Percentiles rank a stretch among this genome's conserved stretches.
Evolutionary conservation across 2,329 filamentous ascomycete species (phyloP).

Genomic region (Colletotrichum karsti): DNA sequence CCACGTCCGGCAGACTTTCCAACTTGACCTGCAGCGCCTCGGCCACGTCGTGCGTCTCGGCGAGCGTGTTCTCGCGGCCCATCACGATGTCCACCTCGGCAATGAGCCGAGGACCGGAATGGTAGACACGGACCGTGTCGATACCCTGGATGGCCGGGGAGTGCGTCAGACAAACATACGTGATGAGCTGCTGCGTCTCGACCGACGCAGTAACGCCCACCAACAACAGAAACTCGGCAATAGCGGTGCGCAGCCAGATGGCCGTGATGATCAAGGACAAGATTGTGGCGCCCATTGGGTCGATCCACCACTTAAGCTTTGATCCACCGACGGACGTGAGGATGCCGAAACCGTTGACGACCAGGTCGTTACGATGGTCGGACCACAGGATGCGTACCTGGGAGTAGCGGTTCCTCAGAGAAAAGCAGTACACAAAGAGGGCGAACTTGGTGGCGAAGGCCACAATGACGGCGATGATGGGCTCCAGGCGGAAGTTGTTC

Average conservation of each 20-base stretch:
- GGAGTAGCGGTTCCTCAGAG: conserved; percentile 87
- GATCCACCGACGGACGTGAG: conserved; percentile 88
- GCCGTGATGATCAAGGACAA: conserved; percentile 80
- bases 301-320: conserved; percentile 93
- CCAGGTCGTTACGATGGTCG: conserved; percentile 93
- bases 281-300: conserved; percentile 90
- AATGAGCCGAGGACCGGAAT: conserved; percentile 86
- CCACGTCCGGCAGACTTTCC: conserved; percentile 89
- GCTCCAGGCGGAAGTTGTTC: conserved; percentile 79
- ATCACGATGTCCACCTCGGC: conserved; percentile 98
- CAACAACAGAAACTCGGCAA: conserved; percentile 87
- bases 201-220: conserved; percentile 89
- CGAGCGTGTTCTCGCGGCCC: conserved; percentile 76
- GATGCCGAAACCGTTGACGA: conserved; percentile 94
- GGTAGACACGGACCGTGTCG: conserved; percentile 94
- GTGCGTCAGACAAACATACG: conserved; percentile 97
- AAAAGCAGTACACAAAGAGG: conserved; percentile 92
- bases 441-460: conserved; percentile 87
- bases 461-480: conserved; percentile 83
- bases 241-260: conserved; percentile 87
- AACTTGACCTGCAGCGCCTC: conserved; percentile 95
- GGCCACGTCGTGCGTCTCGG: conserved; percentile 88
- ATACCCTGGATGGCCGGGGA: conserved; percentile 82
- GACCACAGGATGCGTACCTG: conserved; percentile 96
- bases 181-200: conserved; percentile 90